Percentiles rank a stretch among this genome's conserved stretches.
phyloP scores from a whole-genome alignment of 768 basidiomycete genomes.

The Sarcodon sp. region DNA sequence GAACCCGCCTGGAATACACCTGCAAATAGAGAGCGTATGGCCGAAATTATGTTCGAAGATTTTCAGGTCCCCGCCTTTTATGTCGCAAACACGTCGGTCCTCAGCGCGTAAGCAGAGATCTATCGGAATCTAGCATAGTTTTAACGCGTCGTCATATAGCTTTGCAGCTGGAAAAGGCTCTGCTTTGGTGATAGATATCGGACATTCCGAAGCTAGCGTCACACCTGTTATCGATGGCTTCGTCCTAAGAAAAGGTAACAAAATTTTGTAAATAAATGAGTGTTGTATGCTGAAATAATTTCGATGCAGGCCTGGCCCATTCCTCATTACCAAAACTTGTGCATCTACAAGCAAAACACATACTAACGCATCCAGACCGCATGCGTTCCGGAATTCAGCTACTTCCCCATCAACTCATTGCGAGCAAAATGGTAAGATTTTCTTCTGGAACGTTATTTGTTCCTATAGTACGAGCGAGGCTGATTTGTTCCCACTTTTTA shows the following conservation, averaged over 20 bases:
- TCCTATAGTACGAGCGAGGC: neutral
- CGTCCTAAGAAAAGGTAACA: conserved; percentile 82
- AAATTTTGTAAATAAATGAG: neutral
- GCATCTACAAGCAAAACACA: conserved; percentile 63
- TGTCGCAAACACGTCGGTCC: conserved; percentile 86
- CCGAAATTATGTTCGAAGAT: conserved; percentile 96
- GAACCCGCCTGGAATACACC: conserved; percentile 96
- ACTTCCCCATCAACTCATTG: conserved; percentile 79
- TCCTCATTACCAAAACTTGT: conserved; percentile 73
- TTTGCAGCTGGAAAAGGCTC: conserved; percentile 96
- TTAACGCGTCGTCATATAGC: conserved; percentile 24
- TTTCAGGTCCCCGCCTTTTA: conserved; percentile 94
- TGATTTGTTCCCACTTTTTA: neutral
- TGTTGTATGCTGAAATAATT: neutral
- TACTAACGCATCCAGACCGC: conserved; percentile 36
- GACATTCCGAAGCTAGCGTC: conserved; percentile 79
- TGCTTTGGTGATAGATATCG: conserved; percentile 92
- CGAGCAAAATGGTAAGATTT: conserved; percentile 50
- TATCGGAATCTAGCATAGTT: neutral
- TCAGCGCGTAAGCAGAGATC: conserved; percentile 63
- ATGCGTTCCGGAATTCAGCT: conserved; percentile 53
- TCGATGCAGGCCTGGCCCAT: conserved; percentile 57
- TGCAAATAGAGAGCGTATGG: conserved; percentile 88
- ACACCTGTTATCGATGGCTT: conserved; percentile 97
- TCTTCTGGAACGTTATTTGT: conserved; percentile 4